Evolutionary conservation across 2,329 filamentous ascomycete genomes (phyloP), one percentile per base, ranked within the genome.

Genomic region (Alternaria tenuissima): DNA sequence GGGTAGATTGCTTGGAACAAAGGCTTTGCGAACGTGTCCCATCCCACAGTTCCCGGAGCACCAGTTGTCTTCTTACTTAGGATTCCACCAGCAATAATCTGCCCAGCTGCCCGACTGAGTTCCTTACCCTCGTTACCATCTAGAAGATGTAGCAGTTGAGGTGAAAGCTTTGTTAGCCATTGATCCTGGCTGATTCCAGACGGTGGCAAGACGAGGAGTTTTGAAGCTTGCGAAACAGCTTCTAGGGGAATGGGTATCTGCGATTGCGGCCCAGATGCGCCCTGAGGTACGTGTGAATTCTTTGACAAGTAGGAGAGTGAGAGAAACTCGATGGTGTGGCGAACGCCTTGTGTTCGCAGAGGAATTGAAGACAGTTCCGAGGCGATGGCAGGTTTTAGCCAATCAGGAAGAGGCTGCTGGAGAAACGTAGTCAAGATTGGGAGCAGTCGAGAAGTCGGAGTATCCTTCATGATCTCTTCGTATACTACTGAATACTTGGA

Each of bases 261-360:
- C 1, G 73, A 72, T 18, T 84, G 80, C 54, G 72, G 55, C 7
- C 65, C 67, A 6, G 67, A 65, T 43, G 68, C 62, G 7, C 73
- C 65, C 32, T 71, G 55, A 54, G 66, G 77, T 76, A 57, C 79
- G 77, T 64, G 80, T 82, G 62, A 85, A 83, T 77, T 76, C 44
- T 77, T 71, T 6, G 73, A 73, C 0, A 89, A 86, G 62, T 91
- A 89, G 7, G 91, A 87, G 1, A 89, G 85, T 58, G 91, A 89
- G 36, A 92, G 82, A 70, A 92, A 92, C 70, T 92, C 89, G 62
- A 92, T 81, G 0, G 88, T 89, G 26, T 87, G 85, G 34, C 89
- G 84, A 14, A 92, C 88, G 18, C 90, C 90, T 62, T 87, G 84
- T 3, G 81, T 78, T 4, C 89, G 82, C 26, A 91, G 80, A 1